Evolutionary conservation across 1,284 basidiomycete genomes (phyloP), one percentile per base, ranked within the genome.

Genomic region (Pascua sp.): DNA sequence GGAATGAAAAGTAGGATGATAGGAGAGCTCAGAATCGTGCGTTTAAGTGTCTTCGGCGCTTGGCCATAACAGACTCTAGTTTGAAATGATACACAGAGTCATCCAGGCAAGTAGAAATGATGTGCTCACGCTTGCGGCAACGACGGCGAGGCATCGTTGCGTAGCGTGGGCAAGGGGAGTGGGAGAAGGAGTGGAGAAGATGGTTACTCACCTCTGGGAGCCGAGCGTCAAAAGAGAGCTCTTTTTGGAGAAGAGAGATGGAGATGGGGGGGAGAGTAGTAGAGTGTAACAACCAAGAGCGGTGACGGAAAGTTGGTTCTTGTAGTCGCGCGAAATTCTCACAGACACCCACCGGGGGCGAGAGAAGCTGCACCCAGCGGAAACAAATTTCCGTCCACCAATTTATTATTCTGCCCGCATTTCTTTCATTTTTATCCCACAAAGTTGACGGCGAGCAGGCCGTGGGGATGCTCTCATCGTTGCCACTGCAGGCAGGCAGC

Each of bases 41-140:
- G 65, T 73, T 71, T 73, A 71, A 64, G 74, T 70, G 70, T 76
- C 74, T 72, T 73, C 59, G 74, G 71, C 72, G 57, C 66, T 75
- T 75, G 64, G 71, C 71, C 74, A 61, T 76, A 71, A 76, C 72
- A 75, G 74, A 76, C 74, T 76, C 74, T 76, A 76, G 74, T 76
- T 76, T 76, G 74, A 76, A 71, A 63, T 67, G 67, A 67, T 68
- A 75, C 74, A 76, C 74, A 64, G 63, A 65, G 69, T 76, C 74
- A 76, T 76, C 74, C 65, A 54, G 59, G 16, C 41, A 58, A 32
- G 62, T 53, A 57, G 59, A 47, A 18, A 50, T n/a, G 51, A 47
- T 51, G 51, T 7, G 24, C 24, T 32, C 24, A n/a, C n/a, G 24
- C 24, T 32, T 32, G 24, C 24, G 24, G 24, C 24, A 32, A 32